Conservation (phyloP, 2,329 filamentous ascomycete species). For the Torrubiella hemipterigena region DNA sequence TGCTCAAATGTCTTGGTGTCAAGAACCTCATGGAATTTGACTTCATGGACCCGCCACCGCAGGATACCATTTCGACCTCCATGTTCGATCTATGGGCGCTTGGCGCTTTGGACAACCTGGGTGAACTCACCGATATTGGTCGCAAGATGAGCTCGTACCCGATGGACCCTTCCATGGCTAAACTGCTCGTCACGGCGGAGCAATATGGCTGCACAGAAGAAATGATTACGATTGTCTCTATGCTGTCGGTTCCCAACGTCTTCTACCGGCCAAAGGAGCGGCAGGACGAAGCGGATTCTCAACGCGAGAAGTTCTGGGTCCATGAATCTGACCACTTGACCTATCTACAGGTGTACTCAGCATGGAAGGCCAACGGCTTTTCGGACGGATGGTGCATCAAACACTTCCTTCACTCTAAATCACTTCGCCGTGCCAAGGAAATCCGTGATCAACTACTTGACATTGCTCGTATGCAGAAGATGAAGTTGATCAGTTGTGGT, state of each 20-base stretch:
- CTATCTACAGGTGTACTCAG: conserved; percentile 86
- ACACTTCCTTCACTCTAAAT: conserved; percentile 94
- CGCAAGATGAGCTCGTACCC: conserved; percentile 94
- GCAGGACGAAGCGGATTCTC: conserved; percentile 89
- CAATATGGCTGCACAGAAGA: conserved; percentile 92
- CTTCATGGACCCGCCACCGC: conserved; percentile 97
- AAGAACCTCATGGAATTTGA: conserved; percentile 93
- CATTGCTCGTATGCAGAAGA: conserved; percentile 89
- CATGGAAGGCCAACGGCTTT: conserved; percentile 86
- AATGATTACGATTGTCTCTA: conserved; percentile 95
- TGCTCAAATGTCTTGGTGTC: conserved; percentile 89
- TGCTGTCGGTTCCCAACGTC: conserved; percentile 92
- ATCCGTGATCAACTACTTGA: conserved; percentile 88
- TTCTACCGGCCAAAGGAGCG: conserved; percentile 96
- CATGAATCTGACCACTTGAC: conserved; percentile 95
- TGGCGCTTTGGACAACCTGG: conserved; percentile 85
- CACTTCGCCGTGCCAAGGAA: conserved; percentile 80
- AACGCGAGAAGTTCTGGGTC: conserved; percentile 96
- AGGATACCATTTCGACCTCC: conserved; percentile 94
- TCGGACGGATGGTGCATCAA: conserved; percentile 86
- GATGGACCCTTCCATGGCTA: conserved; percentile 93
- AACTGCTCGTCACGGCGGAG: conserved; percentile 82
- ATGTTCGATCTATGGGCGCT: conserved; percentile 96
- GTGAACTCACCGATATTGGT: conserved; percentile 78
- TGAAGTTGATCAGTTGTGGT: conserved; percentile 76